Evolutionary conservation across 2,329 filamentous ascomycete genomes (phyloP), one percentile per base, ranked within the genome.

Genomic region (Aspergillus uvarum): DNA sequence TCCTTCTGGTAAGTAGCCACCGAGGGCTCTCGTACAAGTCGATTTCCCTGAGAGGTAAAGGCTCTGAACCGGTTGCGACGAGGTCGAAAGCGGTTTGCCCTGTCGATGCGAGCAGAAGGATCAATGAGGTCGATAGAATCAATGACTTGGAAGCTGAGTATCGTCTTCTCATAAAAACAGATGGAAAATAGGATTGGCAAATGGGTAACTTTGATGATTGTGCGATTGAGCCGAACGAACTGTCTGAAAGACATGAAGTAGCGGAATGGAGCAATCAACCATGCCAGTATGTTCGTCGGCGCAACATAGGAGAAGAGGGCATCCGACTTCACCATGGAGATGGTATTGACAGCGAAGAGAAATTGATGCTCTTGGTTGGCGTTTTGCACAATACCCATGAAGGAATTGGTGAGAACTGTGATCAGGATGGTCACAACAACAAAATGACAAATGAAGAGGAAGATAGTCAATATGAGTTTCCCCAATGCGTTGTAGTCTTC

Each of bases 301-400:
- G 94, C 90, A 62, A 97, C 86, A 72, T 97, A 97, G 3, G 92
- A 96, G 80, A 98, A 98, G 0, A 97, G 81, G 0, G 92, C 90
- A 73, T 98, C 94, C n/a, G 95, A 96, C 76, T 97, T 98, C 65
- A 97, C 94, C 91, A 96, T 96, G 4, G 92, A 96, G 53, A 97
- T 96, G 4, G 94, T 96, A 72, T 97, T 98, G 74, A 98, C 92
- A 0, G 94, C 94, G 71, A 98, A 97, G 2, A 97, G 78, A 72
- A 96, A 97, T 65, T 88, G 86, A 68, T 97, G 93, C 76, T 97
- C 94, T 73, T 97, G 90, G 57, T 92, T 91, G 7, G 93, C 92
- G 71, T 97, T 97, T 54, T 92, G 92, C 2, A 95, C 91, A 72
- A 97, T 94, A 1, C 89, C 87, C 89, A 96, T 96, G 79, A 97